Evolutionary conservation across 495 filamentous ascomycete species (phyloP).

Genomic region (Penicillium pulvis): DNA sequence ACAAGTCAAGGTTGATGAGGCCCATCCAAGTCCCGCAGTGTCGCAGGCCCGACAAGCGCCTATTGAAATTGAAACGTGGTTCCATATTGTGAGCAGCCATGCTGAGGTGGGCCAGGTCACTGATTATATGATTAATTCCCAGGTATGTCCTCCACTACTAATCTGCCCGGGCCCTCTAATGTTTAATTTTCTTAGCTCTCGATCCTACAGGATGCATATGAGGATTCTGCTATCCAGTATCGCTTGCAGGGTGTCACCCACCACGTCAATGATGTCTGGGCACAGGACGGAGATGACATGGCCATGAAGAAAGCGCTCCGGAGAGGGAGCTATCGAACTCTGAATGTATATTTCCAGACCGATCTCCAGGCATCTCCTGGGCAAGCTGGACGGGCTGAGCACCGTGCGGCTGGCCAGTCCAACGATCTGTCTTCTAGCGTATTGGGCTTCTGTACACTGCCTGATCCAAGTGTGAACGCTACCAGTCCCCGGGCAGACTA

Average conservation of each 20-base stretch:
- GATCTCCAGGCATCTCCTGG: slow-evolving; percentile 38
- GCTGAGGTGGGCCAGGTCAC: slow-evolving; percentile 34
- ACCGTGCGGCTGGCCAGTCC: slow-evolving; percentile 12
- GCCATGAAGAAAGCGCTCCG: slow-evolving; percentile 68
- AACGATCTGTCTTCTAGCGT: slow-evolving; percentile 36
- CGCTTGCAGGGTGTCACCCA: slow-evolving; percentile 68
- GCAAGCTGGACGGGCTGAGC: slow-evolving; percentile 19
- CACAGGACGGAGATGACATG: slow-evolving; percentile 61
- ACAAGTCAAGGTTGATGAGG: slow-evolving; percentile 25
- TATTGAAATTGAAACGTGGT: slow-evolving; percentile 51
- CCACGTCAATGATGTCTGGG: slow-evolving; percentile 69
- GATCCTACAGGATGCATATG: slow-evolving; percentile 47
- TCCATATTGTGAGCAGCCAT: slow-evolving; percentile 48
- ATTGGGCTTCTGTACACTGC: slow-evolving; percentile 53
- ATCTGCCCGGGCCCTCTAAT: neutral
- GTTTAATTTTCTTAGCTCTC: slow-evolving; percentile 30
- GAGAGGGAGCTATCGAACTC: slow-evolving; percentile 46
- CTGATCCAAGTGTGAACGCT: slow-evolving; percentile 38
- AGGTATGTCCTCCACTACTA: slow-evolving; percentile 33
- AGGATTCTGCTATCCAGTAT: slow-evolving; percentile 50
- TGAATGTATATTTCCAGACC: slow-evolving; percentile 58
- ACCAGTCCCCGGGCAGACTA: slow-evolving; percentile 41
- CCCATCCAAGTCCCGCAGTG: slow-evolving; percentile 7
- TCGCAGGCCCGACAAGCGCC: slow-evolving; percentile 29
- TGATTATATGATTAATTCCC: slow-evolving; percentile 43